These are phyloP conservation scores for Penicillium malachiteum DNA, from an alignment of 495 filamentous ascomycete genomes.

Conservation along the genomic window DNA sequence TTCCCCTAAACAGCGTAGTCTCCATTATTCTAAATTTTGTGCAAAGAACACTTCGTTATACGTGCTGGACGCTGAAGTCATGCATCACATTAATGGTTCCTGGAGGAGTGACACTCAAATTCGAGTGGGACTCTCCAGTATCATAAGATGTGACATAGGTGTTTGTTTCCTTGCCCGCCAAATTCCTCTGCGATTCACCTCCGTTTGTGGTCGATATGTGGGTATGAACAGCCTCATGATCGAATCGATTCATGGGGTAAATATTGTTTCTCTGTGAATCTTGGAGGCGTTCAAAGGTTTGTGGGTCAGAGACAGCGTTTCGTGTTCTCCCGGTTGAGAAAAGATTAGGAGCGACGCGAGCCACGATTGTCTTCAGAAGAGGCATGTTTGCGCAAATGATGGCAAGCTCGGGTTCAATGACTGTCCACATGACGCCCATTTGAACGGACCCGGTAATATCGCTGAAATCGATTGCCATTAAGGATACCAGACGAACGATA, in stretches of 20 bases:
- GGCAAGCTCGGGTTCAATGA: background rate
- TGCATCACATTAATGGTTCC: background rate
- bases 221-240: background rate
- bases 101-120: background rate
- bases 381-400: background rate
- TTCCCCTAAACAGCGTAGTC: too few relatives aligned
- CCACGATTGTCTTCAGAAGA: background rate
- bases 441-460: background rate
- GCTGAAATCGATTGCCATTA: background rate
- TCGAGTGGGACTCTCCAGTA: background rate
- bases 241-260: background rate
- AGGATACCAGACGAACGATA: background rate
- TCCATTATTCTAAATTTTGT: too few relatives aligned
- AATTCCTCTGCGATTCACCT: background rate
- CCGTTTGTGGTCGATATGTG: background rate
- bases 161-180: background rate
- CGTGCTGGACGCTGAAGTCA: too few relatives aligned
- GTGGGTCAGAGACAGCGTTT: background rate
- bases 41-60: too few relatives aligned
- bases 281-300: background rate
- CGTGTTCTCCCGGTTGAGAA: background rate
- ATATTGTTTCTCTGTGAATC: background rate
- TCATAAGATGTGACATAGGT: background rate
- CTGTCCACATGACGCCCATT: constrained; percentile 1
- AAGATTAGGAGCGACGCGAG: background rate